Percentiles rank a stretch among this genome's conserved stretches.
phyloP scores from a whole-genome alignment of 805 yeast species.

The Wickerhamiella dianesei region DNA sequence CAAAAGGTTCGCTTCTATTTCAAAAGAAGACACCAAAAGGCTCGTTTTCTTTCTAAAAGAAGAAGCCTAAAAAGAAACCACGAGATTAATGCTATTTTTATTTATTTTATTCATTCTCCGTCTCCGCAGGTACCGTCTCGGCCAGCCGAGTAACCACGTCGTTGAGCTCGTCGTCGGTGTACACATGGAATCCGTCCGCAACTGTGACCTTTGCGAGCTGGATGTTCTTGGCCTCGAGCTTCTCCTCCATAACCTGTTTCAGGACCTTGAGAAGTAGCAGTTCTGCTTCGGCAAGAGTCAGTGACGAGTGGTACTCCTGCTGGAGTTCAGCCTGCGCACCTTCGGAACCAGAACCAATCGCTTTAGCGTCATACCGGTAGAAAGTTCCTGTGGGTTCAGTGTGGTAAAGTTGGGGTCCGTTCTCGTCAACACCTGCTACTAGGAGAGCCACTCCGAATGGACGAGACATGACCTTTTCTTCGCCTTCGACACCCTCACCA shows the following conservation, averaged over 20 bases:
- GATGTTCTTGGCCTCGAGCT: slow-evolving; percentile 85
- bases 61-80: too few species aligned
- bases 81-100: background rate
- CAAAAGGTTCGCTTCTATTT: too few species aligned
- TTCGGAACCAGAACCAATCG: slow-evolving; percentile 97
- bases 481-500: slow-evolving; percentile 88
- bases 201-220: slow-evolving; percentile 88
- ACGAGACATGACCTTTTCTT: slow-evolving; percentile 88
- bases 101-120: background rate
- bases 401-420: slow-evolving; percentile 90
- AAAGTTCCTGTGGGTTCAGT: slow-evolving; percentile 99
- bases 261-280: slow-evolving; percentile 71
- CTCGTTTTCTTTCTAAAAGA: too few species aligned
- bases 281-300: slow-evolving; percentile 89
- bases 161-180: slow-evolving; percentile 69
- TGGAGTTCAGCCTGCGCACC: slow-evolving; percentile 98
- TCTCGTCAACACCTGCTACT: slow-evolving; percentile 90
- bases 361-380: slow-evolving; percentile 95
- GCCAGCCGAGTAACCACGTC: slow-evolving; percentile 65
- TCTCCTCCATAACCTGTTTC: slow-evolving; percentile 98
- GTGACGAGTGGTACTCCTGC: slow-evolving; percentile 80
- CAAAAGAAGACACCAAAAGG: too few species aligned
- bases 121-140: slow-evolving; percentile 25
- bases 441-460: slow-evolving; percentile 97
- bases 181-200: slow-evolving; percentile 73